phyloP scores from a whole-genome alignment of 345 rosid species.

The Stellera chamaejasme region DNA sequence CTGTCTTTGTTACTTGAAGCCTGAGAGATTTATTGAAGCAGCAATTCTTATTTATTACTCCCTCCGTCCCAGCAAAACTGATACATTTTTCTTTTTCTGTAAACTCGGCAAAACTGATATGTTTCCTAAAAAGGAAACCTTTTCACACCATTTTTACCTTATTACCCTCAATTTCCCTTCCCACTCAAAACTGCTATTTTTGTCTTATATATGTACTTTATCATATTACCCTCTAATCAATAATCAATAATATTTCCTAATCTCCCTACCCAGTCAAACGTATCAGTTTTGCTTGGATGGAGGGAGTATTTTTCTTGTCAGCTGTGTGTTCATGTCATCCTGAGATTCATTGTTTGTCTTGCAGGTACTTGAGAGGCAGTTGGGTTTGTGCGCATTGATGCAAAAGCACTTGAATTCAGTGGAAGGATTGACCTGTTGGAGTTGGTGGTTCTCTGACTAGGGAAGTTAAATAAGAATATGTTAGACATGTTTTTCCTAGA shows the following conservation, averaged over 20 bases:
- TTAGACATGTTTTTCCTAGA: slow-evolving; percentile 6
- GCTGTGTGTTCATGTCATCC: background rate
- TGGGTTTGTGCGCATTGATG: slow-evolving; percentile 25
- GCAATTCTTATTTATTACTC: background rate
- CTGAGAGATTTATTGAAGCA: background rate
- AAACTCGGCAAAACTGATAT: too few relatives aligned
- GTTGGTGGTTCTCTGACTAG: slow-evolving; percentile 7
- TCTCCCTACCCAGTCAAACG: too few relatives aligned
- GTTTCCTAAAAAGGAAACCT: too few relatives aligned
- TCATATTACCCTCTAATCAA: too few relatives aligned
- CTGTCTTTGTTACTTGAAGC: background rate
- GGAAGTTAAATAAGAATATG: slow-evolving; percentile 13
- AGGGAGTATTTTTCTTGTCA: background rate
- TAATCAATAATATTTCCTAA: too few relatives aligned
- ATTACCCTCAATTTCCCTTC: too few relatives aligned
- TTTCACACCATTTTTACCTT: too few relatives aligned
- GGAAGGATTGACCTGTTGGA: slow-evolving; percentile 9
- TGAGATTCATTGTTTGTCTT: slow-evolving; percentile 4
- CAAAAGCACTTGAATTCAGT: slow-evolving; percentile 25
- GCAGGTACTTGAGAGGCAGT: slow-evolving; percentile 68
- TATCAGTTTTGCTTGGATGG: too few relatives aligned
- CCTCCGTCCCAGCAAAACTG: too few relatives aligned
- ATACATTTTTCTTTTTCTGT: too few relatives aligned
- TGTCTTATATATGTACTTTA: too few relatives aligned
- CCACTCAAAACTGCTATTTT: too few relatives aligned